Base-by-base conservation (phyloP, 495 filamentous ascomycete genomes). In the Usnea hakonensis region DNA sequence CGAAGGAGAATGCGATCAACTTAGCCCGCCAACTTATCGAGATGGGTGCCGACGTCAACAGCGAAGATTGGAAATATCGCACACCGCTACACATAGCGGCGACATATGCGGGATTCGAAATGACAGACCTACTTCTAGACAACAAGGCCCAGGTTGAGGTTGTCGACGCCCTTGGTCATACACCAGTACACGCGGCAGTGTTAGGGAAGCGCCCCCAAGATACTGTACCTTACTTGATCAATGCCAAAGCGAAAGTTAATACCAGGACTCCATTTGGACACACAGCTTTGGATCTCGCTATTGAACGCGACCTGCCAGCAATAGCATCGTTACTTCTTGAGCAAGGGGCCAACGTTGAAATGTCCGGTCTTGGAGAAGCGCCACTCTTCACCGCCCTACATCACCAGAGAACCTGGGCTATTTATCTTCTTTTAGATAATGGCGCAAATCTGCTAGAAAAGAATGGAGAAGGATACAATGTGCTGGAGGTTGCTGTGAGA, bases 161-260 rank as follows among this genome's bases (percentile, higher is more conserved):
- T 21, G 5, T 7, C 2, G 17, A 4, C 41, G 6, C 0, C 5
- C 1, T 0, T 17, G 11, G 2, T 0, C 1, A 14, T 6, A 37
- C 57, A 52, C 41, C 32, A 30, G 19, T 60, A 26, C 40, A 60
- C 17, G 0, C 0, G 8, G 57, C 57, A 8, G 16, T 50, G 7
- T 1, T 0, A 0, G 16, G 57, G 17, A 36, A 21, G 28, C 1
- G 8, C 8, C 14, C 28, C 7, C 38, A 30, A 43, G 38, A 26
- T 16, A 19, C 21, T 6, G 19, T 48, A 2, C 2, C 17, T 3
- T 14, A 7, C 26, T 19, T 59, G n/a, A 23, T 59, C 30, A 3
- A 35, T 8, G 57, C 57, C 16, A 23, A 35, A 44, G 57, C 23
- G 10, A 17, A 59, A 5, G 2, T 48, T 13, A n/a, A 48, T 5